Evolutionary conservation across 495 filamentous ascomycete genomes (phyloP).

Genomic region (Niebla homalea): DNA sequence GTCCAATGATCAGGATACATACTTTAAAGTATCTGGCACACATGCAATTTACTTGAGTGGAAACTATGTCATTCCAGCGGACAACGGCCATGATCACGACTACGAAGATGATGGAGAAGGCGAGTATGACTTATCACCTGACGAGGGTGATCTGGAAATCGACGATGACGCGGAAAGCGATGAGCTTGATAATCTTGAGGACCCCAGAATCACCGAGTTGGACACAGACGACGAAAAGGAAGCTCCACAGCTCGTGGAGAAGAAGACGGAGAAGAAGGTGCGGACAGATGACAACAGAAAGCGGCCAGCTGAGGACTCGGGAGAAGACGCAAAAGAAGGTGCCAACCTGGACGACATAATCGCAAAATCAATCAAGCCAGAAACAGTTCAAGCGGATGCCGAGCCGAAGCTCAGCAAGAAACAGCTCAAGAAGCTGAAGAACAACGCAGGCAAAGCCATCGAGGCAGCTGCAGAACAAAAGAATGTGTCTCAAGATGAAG

Average conservation of each 20-base stretch:
- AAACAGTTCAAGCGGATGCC: constrained; percentile 41
- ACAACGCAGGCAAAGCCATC: constrained; percentile 76
- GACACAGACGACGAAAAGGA: constrained; percentile 65
- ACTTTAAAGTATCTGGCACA: constrained; percentile 83
- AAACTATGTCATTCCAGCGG: constrained; percentile 68
- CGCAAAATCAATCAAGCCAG: constrained; percentile 51
- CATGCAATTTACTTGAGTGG: constrained; percentile 85
- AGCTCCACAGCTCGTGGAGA: constrained; percentile 57
- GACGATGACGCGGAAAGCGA: constrained; percentile 67
- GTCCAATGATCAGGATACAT: constrained; percentile 70
- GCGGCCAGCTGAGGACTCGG: constrained; percentile 54
- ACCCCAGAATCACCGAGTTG: constrained; percentile 74
- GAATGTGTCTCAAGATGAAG: constrained; percentile 36
- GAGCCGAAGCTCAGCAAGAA: constrained; percentile 73
- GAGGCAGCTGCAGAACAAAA: constrained; percentile 41
- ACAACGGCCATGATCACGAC: constrained; percentile 40
- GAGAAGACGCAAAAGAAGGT: constrained; percentile 34
- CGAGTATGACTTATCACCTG: constrained; percentile 70
- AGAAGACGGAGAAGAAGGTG: constrained; percentile 12
- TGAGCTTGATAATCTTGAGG: constrained; percentile 66
- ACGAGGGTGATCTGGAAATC: constrained; percentile 56
- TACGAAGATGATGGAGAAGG: constrained; percentile 56
- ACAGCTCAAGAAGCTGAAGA: constrained; percentile 97
- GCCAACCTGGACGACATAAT: constrained; percentile 59
- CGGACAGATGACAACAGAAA: constrained; percentile 69